phyloP scores from a whole-genome alignment of 2,329 filamentous ascomycete species.

The Plectosphaerella plurivora region DNA sequence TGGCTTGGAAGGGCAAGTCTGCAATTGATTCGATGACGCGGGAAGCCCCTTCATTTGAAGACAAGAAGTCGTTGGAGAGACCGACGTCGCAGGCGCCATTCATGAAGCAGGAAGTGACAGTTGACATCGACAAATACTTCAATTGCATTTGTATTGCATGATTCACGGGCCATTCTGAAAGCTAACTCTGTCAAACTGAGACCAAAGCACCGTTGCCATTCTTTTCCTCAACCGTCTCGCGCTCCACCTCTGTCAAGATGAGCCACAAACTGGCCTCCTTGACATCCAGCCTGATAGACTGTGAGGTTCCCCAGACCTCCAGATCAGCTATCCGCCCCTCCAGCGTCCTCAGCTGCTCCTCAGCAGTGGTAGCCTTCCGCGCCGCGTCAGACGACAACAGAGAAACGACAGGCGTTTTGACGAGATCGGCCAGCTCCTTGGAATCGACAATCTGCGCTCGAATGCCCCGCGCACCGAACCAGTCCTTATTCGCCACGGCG shows the following conservation, averaged over 20 bases:
- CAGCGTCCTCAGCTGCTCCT: constrained; percentile 12
- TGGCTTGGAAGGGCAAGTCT: too few species aligned
- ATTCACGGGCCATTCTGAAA: too few species aligned
- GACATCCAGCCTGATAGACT: constrained; percentile 3
- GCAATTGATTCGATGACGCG: too few species aligned
- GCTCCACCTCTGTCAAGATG: constrained; percentile 17
- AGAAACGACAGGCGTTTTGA: constrained; percentile 25
- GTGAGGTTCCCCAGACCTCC: constrained; percentile 13
- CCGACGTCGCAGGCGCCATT: too few species aligned
- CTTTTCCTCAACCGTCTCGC: too few species aligned
- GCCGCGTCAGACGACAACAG: constrained; percentile 33
- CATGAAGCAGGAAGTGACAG: too few species aligned
- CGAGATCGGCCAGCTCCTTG: constrained; percentile 17
- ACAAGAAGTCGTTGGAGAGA: too few species aligned
- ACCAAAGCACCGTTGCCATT: too few species aligned
- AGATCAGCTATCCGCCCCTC: constrained; percentile 20
- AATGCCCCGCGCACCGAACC: constrained; percentile 33
- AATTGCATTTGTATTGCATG: too few species aligned
- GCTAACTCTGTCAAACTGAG: too few species aligned
- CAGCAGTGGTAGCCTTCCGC: constrained; percentile 7
- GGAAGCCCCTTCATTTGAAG: too few species aligned
- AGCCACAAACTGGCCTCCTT: constrained; percentile 28
- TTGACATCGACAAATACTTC: too few species aligned
- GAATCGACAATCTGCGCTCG: constrained; percentile 29
- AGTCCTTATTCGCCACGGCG: constrained; percentile 36